Percentiles rank a stretch among this genome's conserved stretches.
Evolutionary conservation across 371 early-diverging fungal species (phyloP).

Genomic region (Zancudomyces culisetae): DNA sequence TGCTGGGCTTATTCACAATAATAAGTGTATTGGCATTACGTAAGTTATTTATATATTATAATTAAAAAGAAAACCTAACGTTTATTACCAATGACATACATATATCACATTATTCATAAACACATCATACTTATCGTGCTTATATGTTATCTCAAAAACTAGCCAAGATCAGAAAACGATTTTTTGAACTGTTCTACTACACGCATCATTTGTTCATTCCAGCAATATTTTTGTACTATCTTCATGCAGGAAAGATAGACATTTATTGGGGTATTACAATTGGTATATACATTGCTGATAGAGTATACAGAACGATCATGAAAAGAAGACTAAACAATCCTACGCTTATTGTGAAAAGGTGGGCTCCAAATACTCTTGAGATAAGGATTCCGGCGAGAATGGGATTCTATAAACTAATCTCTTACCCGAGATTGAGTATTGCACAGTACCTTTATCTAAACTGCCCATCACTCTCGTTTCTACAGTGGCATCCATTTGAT

Average conservation of each 20-base stretch:
- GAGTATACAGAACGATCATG: constrained; percentile 30
- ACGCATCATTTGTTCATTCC: constrained; percentile 49
- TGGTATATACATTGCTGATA: constrained; percentile 36
- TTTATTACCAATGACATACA: no score
- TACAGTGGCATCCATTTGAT: constrained; percentile 76
- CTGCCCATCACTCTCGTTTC: constrained; percentile 33
- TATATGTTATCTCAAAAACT: no score
- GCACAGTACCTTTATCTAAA: constrained; percentile 48
- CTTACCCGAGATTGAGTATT: neutral
- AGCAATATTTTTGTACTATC: constrained; percentile 37
- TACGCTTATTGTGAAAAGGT: constrained; percentile 31
- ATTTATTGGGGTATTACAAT: constrained; percentile 31
- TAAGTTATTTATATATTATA: no score
- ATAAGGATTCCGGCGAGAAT: constrained; percentile 36
- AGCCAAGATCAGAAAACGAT: constrained; percentile 27
- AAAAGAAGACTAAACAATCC: constrained; percentile 24
- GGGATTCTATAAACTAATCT: constrained; percentile 19
- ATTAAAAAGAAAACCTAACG: no score
- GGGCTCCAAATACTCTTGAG: constrained; percentile 50
- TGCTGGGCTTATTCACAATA: constrained; percentile 35
- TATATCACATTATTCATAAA: no score
- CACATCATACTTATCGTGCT: no score
- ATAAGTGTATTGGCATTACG: constrained; percentile 25
- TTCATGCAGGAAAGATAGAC: constrained; percentile 31
- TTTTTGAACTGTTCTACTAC: constrained; percentile 54